phyloP scores from a whole-genome alignment of 1,284 basidiomycete genomes.

The Apiotrichum laibachii region DNA sequence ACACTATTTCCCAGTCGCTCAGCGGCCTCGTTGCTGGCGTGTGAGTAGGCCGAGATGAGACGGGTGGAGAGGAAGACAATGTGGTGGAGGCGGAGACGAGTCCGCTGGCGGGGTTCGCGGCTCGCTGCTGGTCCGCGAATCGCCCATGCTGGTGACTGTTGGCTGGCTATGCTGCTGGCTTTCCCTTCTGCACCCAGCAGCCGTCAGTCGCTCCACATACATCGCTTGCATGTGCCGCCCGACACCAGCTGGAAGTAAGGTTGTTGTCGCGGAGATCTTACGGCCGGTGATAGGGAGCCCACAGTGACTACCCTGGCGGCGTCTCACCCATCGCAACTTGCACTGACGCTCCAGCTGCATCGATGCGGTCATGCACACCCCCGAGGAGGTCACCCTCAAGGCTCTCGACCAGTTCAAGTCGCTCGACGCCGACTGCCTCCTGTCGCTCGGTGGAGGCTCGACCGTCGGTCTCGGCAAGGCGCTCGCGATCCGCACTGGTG shows the following conservation, averaged over 20 bases:
- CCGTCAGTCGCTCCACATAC: too few species aligned
- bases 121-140: not conserved
- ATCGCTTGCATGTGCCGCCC: too few species aligned
- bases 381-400: constrained; percentile 52
- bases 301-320: too few species aligned
- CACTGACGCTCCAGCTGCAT: constrained; percentile 27
- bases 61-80: too few species aligned
- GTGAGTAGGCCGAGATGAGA: constrained; percentile 22
- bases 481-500: constrained; percentile 51
- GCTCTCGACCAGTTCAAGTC: constrained; percentile 35
- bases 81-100: too few species aligned
- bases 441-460: constrained; percentile 53
- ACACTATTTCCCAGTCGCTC: constrained; percentile 37
- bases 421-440: constrained; percentile 51
- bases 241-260: too few species aligned
- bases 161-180: too few species aligned
- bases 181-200: too few species aligned
- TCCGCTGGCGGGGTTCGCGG: not conserved
- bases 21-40: constrained; percentile 29
- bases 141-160: too few species aligned
- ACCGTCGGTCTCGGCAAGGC: constrained; percentile 55
- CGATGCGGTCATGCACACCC: constrained; percentile 56
- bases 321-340: too few species aligned
- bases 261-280: too few species aligned
- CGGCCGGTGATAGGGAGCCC: too few species aligned